A percentile compares a stretch with the other conserved stretches of the same genome.
Conservation (phyloP, 768 basidiomycete species). For the Boletus patriciae region DNA sequence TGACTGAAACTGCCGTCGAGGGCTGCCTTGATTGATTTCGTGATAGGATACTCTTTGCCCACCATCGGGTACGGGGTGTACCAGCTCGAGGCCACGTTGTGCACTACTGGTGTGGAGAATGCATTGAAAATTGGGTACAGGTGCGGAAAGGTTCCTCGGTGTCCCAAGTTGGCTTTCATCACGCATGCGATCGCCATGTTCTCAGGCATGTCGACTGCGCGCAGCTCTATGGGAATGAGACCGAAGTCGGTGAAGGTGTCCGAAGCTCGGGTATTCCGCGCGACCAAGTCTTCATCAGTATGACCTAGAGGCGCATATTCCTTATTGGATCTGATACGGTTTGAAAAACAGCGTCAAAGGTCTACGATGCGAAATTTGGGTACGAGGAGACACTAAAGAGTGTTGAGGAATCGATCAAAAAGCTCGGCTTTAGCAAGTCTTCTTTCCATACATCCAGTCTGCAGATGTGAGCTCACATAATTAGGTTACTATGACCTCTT, state of each 20-base stretch:
- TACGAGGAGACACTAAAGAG: slow-evolving; percentile 16
- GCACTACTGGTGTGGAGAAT: slow-evolving; percentile 14
- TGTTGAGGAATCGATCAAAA: slow-evolving; percentile 25
- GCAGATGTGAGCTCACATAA: background rate
- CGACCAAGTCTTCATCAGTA: slow-evolving; percentile 34
- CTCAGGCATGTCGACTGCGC: slow-evolving; percentile 30
- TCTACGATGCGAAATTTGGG: background rate
- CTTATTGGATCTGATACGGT: background rate
- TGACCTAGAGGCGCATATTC: background rate
- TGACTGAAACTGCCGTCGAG: background rate
- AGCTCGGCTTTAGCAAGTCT: slow-evolving; percentile 21
- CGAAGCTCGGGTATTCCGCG: slow-evolving; percentile 22
- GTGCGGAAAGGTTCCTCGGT: slow-evolving; percentile 6
- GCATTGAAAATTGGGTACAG: slow-evolving; percentile 30
- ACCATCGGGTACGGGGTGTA: slow-evolving; percentile 31
- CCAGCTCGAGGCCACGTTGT: slow-evolving; percentile 8
- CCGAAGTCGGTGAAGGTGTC: slow-evolving; percentile 28
- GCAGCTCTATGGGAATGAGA: slow-evolving; percentile 27
- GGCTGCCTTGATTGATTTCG: background rate
- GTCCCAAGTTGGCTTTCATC: background rate
- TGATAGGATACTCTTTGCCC: slow-evolving; percentile 26
- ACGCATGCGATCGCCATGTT: background rate
- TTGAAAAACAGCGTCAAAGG: slow-evolving; percentile 26
- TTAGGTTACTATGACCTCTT: slow-evolving; percentile 49
- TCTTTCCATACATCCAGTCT: background rate